Base-by-base conservation (phyloP, 352 stramenopile species). In the Pythium vanterpoolii region DNA sequence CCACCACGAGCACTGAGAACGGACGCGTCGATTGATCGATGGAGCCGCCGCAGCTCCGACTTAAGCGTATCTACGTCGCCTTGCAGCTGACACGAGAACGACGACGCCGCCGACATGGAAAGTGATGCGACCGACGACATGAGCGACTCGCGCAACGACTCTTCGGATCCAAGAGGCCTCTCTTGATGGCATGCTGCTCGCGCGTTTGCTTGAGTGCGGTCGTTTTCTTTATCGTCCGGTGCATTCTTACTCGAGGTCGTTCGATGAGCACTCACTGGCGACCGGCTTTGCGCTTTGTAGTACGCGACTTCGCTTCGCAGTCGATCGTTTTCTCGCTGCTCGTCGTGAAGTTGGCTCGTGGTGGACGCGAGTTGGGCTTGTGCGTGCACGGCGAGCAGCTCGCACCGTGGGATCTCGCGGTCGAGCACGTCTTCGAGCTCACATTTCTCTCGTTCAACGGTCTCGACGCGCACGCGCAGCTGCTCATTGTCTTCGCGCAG, bases 401-500 rank as follows among this genome's bases (percentile, higher is more conserved):
- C 58, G 23, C 54, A 59, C 1, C 64, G 52, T 2, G 64, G 64
- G 7, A 71, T 51, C 28, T 66, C 52, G 28, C 28, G 33, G 18
- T 64, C 39, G 4, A 71, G 21, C 19, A 56, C 31, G 4, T 56
- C 47, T 18, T 59, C 52, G 1, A 71, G 42, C 14, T 60, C 46
- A 19, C 49, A 27, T 6, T 62, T 59, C n/a, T 66, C 52, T 4
- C 42, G 21, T 16, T 66, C 39, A 0, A 58, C 10, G 3, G 43
- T 40, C 8, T 67, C 19, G 14, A 84, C 36, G 39, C 73, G 60
- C 13, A 38, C 44, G 16, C 56, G 60, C 0, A 88, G 59, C 9
- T 59, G 55, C 0, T 14, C 18, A 53, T 85, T 89, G 53, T 86
- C 72, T 13, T 38, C 40, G 9, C 60, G 67, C 9, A 86, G 62